Evolutionary conservation across 805 yeast genomes (phyloP).

Genomic region (Lipomyces lipofer): DNA sequence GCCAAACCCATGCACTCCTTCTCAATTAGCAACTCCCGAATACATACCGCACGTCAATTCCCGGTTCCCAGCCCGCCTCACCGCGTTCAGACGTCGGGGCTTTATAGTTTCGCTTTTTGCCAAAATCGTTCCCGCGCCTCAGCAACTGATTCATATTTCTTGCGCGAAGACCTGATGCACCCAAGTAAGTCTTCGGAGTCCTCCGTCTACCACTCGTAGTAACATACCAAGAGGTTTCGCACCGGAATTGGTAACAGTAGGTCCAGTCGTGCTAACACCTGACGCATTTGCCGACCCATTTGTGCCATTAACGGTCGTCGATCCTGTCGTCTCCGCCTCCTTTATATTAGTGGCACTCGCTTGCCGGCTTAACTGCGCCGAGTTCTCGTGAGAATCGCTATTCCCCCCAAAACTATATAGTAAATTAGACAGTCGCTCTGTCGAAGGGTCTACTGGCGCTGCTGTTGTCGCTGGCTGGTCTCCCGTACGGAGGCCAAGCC

Average conservation of each 20-base stretch:
- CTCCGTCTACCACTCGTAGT: not conserved
- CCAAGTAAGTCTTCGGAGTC: not conserved
- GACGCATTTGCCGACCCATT: not conserved
- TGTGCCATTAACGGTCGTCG: not conserved
- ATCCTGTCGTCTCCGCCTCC: not conserved
- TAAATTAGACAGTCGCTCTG: not conserved
- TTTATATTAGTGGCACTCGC: not conserved
- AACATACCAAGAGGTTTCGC: too few species aligned
- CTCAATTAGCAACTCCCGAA: too few species aligned
- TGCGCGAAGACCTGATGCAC: constrained; percentile 4
- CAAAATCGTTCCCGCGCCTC: constrained; percentile 27
- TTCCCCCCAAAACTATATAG: not conserved
- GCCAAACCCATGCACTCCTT: too few species aligned
- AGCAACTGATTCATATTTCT: constrained; percentile 22
- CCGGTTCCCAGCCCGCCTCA: constrained; percentile 56
- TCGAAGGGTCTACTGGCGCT: too few species aligned
- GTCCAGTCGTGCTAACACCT: not conserved
- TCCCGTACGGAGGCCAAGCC: not conserved
- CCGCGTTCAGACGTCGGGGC: constrained; percentile 16
- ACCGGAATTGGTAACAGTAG: not conserved
- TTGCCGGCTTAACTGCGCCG: not conserved
- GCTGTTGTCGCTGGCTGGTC: not conserved
- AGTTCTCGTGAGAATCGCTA: not conserved
- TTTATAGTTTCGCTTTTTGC: constrained; percentile 25
- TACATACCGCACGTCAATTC: constrained; percentile 48